Base-by-base conservation (phyloP, 78 protist species). In the Planoprotostelium fungivorum region DNA sequence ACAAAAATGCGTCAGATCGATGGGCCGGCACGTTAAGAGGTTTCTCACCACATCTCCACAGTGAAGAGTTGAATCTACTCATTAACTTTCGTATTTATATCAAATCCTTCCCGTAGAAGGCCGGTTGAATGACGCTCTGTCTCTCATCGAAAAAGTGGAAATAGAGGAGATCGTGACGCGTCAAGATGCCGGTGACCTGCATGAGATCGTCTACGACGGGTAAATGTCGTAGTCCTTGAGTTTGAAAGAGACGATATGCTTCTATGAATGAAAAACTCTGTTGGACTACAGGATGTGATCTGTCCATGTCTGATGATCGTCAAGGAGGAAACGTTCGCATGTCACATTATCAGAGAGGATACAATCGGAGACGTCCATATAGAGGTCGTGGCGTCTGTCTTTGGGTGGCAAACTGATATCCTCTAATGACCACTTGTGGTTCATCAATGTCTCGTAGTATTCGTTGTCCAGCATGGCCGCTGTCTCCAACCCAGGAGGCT, bases 181-280 rank as follows among this genome's bases (percentile, higher is more conserved):
- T 92, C 84, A 92, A 37, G 36, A 92, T 92, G 1, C 94, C 94
- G 38, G 87, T 89, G 5, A 92, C 88, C 38, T 92, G 91, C 36
- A 87, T 88, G 63, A 88, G 89, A 28, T 89, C 94, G 87, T 92
- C 89, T 0, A 92, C 90, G 0, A 92, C 94, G 0, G 89, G 92
- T 0, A 92, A 51, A 37, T 92, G 94, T 37, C 94, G 37, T 1
- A 92, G 83, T 51, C 94, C 94, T 25, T 37, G 89, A 16, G 87
- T 38, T 25, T 91, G 31, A 34, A 92, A 92, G 5, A 92, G 1
- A 39, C 37, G 28, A 29, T 92, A 92, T 29, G 94, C 94, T 51
- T 92, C 94, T 29, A 87, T 87, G 34, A 92, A 39, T 1, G 94
- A 92, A 25, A 84, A 38, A 37, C 89, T 89, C 85, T 92, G 86